These are phyloP conservation scores for Cryphonectria nitschkei DNA, from an alignment of 2,329 filamentous ascomycete species.

Conservation along the genomic window DNA sequence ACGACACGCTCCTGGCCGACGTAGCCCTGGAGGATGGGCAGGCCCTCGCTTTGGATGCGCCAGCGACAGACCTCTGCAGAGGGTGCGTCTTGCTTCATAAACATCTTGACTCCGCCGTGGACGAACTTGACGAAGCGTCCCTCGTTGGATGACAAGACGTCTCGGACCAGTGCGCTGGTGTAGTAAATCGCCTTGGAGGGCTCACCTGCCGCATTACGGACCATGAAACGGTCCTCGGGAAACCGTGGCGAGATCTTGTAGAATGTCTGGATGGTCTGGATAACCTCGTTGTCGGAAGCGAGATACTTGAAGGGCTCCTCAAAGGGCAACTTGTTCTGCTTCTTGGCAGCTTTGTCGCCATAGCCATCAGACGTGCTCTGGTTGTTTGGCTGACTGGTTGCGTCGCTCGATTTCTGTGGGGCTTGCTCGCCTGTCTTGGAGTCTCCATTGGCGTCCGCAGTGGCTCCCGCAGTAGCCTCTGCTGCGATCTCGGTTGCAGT, in stretches of 20 bases:
- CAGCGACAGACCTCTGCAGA: conserved; percentile 85
- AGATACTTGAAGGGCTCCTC: conserved; percentile 98
- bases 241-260: conserved; percentile 85
- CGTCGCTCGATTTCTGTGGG: conserved; percentile 13
- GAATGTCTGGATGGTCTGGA: conserved; percentile 78
- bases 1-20: conserved; percentile 79
- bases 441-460: conserved; percentile 16
- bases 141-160: conserved; percentile 86
- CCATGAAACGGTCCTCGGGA: conserved; percentile 90
- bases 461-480: conserved; percentile 11
- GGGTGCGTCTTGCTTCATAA: conserved; percentile 95
- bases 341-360: conserved; percentile 41
- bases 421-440: conserved; percentile 14
- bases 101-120: conserved; percentile 97
- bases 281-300: conserved; percentile 71
- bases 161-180: conserved; percentile 80
- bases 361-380: conserved; percentile 34
- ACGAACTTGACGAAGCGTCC: conserved; percentile 92
- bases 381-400: conserved; percentile 27
- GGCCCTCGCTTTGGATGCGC: conserved; percentile 93
- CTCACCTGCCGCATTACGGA: conserved; percentile 86
- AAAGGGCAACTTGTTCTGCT: conserved; percentile 55
- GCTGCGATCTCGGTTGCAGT: conserved; percentile 21
- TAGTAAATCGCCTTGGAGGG: conserved; percentile 97
- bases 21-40: conserved; percentile 89